Evolutionary conservation across 163 green algal species (phyloP), one percentile per base, ranked within the genome.

Genomic region (Scenedesmus sp.): DNA sequence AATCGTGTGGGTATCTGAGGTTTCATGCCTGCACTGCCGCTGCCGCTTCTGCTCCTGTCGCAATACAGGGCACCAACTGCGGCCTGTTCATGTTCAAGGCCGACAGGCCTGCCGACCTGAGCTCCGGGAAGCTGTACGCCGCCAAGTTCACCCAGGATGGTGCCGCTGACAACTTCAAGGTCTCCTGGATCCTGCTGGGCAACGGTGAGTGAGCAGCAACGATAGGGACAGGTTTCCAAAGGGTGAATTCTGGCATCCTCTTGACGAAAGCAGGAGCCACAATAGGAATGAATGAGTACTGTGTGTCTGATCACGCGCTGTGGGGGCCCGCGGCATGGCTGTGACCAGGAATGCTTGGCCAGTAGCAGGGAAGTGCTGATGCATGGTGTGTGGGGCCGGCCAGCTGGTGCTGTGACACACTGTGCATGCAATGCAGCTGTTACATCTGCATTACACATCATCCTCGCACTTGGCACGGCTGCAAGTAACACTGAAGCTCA

Each of bases 21-120:
- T 46, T 15, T 4, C 62, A 66, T 10, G 0, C 59, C 59, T 66
- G 59, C 8, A 16, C 62, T 70, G 62, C 62, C 62, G 62, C 62
- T 70, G 62, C 59, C 34, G 34, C 34, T 46, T 46, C 1, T 1
- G 34, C 34, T 16, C 64, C 16, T n/a, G 13, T n/a, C 20, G 15
- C 2, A 15, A 15, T 0, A 46, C 26, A 84, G 34, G 84, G 84
- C 34, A 89, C 84, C 57, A 89, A 89, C 66, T 60, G 84, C 57
- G 84, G 62, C 15, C 55, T 89, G 16, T 82, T 89, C 59, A 89
- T 82, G 84, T 89, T 89, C 9, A 81, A 82, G 84, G 34, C 84
- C 59, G 84, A 89, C 84, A 89, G 16, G 84, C 1, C 60, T 4
- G 59, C 57, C 15, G 84, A 89, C 84, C 84, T 89, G 26, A 81